phyloP scores from a whole-genome alignment of 495 filamentous ascomycete genomes.

The Ramalina peruviana region DNA sequence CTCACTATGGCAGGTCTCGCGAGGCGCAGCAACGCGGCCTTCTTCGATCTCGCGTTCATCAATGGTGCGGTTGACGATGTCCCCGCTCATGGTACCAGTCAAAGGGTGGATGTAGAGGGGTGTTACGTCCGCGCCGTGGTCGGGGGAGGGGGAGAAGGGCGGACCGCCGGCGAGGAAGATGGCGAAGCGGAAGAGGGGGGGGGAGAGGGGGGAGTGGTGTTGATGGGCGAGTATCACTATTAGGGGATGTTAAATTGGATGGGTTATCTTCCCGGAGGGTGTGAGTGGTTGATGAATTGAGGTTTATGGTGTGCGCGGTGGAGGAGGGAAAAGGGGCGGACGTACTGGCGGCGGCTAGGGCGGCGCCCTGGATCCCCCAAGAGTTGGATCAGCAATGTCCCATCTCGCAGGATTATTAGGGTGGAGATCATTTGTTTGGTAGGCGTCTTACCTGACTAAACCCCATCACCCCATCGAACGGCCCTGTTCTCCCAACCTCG shows the following conservation, averaged over 20 bases:
- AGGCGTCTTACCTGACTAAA: constrained; percentile 43
- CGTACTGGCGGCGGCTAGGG: neutral
- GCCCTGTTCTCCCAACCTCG: constrained; percentile 13
- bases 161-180: constrained; percentile 45
- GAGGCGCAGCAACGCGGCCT: too few relatives aligned
- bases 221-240: constrained; percentile 22
- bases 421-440: constrained; percentile 19
- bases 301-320: too few relatives aligned
- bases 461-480: constrained; percentile 44
- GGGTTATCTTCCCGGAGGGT: too few relatives aligned
- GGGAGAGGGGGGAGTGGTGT: constrained; percentile 18
- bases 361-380: neutral
- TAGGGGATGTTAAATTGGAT: too few relatives aligned
- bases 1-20: neutral
- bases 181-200: constrained; percentile 40
- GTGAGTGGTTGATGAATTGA: too few relatives aligned
- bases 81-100: neutral
- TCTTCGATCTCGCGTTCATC: neutral
- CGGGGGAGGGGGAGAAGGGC: constrained; percentile 30
- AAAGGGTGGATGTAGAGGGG: neutral
- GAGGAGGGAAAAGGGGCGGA: neutral
- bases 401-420: too few relatives aligned
- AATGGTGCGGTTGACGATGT: neutral
- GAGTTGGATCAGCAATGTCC: neutral
- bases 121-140: constrained; percentile 34